Percentiles rank a stretch among this genome's conserved stretches.
These are phyloP conservation scores for Entoloma clypeatum DNA, from an alignment of 1,284 basidiomycete species.

Conservation along the genomic window DNA sequence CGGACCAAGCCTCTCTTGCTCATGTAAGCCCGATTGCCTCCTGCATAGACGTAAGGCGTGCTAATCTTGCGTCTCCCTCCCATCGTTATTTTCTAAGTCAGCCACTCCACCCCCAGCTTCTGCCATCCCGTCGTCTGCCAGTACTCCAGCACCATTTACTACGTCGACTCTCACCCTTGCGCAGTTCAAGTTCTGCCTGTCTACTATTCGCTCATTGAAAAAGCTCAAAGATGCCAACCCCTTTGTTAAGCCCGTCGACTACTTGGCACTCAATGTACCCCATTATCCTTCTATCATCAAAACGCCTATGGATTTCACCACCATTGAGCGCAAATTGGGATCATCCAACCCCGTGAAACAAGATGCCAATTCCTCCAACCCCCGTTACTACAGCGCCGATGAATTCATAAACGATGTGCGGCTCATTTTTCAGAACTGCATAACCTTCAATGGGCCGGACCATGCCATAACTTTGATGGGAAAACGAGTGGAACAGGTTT, in stretches of 20 bases:
- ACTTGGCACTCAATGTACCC: conserved; percentile 86
- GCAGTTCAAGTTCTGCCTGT: conserved; percentile 83
- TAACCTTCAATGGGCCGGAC: conserved; percentile 90
- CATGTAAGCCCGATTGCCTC: conserved; percentile 57
- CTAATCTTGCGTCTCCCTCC: conserved; percentile 47
- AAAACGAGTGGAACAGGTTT: conserved; percentile 77
- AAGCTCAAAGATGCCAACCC: conserved; percentile 81
- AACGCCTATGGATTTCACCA: conserved; percentile 94
- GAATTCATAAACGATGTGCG: conserved; percentile 83
- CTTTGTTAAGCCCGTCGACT: conserved; percentile 89
- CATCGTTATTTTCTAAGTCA: no score
- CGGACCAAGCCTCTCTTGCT: conserved; percentile 50
- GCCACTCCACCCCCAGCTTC: conserved; percentile 65
- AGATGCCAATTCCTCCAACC: conserved; percentile 63
- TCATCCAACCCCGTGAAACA: conserved; percentile 78
- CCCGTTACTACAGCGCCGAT: conserved; percentile 69
- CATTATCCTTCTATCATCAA: conserved; percentile 89
- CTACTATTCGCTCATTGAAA: conserved; percentile 80
- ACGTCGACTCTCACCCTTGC: conserved; percentile 47
- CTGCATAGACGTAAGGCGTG: conserved; percentile 51
- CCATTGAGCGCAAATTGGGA: conserved; percentile 84
- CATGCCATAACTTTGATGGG: conserved; percentile 81
- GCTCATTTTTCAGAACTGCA: conserved; percentile 85
- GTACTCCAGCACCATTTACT: conserved; percentile 34
- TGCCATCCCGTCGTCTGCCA: conserved; percentile 32